Percentiles rank a stretch among this genome's conserved stretches.
Evolutionary conservation across 208 protist species (phyloP).

Genomic region (Leishmania mexicana): DNA sequence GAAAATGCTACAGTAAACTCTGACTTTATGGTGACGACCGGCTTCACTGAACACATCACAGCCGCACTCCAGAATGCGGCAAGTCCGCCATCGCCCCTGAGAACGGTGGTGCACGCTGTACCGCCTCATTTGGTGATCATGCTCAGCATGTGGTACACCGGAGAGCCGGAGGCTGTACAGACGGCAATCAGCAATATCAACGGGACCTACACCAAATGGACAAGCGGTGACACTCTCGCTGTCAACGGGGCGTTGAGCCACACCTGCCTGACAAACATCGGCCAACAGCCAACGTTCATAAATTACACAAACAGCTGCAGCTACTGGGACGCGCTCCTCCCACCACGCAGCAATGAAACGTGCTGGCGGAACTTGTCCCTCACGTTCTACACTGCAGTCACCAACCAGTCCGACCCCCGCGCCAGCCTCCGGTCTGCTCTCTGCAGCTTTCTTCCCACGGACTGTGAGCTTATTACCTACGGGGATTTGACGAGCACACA

Average conservation of each 20-base stretch:
- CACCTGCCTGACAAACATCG: constrained; percentile 33
- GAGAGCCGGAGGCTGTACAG: constrained; percentile 15
- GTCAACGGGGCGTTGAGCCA: constrained; percentile 42
- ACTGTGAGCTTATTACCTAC: constrained; percentile 38
- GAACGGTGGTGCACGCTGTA: constrained; percentile 15
- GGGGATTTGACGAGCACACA: background rate
- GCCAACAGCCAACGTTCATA: constrained; percentile 47
- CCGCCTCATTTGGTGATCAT: constrained; percentile 45
- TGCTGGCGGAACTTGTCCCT: constrained; percentile 33
- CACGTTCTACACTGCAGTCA: constrained; percentile 22
- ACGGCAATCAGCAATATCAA: constrained; percentile 22
- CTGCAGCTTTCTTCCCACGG: constrained; percentile 40
- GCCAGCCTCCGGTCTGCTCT: constrained; percentile 24
- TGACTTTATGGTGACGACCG: constrained; percentile 23
- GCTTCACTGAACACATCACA: constrained; percentile 30
- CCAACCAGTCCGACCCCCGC: constrained; percentile 1
- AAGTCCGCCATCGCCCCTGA: constrained; percentile 8
- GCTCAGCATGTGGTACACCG: constrained; percentile 40
- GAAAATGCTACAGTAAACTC: constrained; percentile 29
- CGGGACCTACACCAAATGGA: constrained; percentile 32
- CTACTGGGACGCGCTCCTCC: constrained; percentile 20
- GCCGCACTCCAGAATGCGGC: constrained; percentile 33
- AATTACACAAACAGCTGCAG: constrained; percentile 41
- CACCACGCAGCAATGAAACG: background rate
- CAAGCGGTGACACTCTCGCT: background rate